Evolutionary conservation across 2,329 filamentous ascomycete species (phyloP).

Genomic region (Byssochlamys sp.): DNA sequence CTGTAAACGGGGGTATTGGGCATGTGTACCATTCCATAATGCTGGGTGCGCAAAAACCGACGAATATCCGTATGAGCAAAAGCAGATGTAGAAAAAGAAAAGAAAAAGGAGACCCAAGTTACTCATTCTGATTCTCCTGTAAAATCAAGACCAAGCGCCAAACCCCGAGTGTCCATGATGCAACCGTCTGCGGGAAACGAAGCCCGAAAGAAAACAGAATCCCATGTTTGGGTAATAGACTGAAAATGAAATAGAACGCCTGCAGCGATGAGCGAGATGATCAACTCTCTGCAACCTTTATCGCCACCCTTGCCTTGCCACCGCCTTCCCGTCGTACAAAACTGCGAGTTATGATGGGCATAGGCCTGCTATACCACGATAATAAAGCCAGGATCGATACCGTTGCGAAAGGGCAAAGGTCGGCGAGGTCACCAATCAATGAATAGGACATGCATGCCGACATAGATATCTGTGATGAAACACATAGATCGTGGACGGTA

Average conservation of each 20-base stretch:
- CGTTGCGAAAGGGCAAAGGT: constrained; percentile 2
- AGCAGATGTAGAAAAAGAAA: background rate
- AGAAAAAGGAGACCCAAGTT: background rate
- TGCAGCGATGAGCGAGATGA: background rate
- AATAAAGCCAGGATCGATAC: background rate
- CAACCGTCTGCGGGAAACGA: background rate
- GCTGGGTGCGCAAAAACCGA: background rate
- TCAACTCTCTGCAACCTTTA: background rate
- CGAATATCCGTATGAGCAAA: background rate
- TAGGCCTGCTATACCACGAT: background rate
- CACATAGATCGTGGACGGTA: background rate
- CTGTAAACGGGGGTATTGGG: background rate
- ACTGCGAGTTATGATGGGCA: background rate
- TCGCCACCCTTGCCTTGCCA: background rate
- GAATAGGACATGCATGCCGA: background rate
- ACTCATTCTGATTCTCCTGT: background rate
- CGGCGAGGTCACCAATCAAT: background rate
- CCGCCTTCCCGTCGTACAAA: background rate
- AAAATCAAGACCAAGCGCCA: background rate
- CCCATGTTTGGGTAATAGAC: background rate
- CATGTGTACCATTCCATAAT: background rate
- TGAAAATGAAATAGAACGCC: background rate
- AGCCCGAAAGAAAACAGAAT: background rate
- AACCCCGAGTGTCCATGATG: background rate
- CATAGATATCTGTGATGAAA: background rate